Evolutionary conservation across 2,329 filamentous ascomycete species (phyloP).

Genomic region (Colletotrichum tabaci): DNA sequence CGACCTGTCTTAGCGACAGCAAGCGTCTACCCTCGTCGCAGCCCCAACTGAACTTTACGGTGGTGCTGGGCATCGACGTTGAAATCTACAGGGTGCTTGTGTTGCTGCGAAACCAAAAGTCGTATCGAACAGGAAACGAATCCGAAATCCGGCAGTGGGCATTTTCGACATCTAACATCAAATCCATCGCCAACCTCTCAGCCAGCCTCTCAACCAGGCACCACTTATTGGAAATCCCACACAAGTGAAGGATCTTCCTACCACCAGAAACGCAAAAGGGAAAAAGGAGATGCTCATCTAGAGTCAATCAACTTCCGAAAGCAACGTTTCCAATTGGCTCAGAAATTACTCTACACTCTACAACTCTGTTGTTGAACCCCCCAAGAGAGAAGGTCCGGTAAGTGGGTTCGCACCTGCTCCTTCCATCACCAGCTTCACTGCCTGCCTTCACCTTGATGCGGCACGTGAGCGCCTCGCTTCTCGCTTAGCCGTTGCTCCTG

Average conservation of each 20-base stretch:
- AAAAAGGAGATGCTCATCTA: background rate
- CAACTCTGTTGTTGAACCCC: background rate
- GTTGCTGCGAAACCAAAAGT: conserved; percentile 11
- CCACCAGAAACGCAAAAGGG: conserved; percentile 1
- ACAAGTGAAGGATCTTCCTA: conserved; percentile 11
- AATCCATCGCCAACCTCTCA: conserved; percentile 5
- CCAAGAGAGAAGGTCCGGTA: conserved; percentile 17
- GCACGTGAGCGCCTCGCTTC: background rate
- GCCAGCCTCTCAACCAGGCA: conserved; percentile 1
- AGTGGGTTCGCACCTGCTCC: conserved; percentile 19
- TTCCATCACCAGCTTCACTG: conserved; percentile 32
- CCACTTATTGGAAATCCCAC: background rate
- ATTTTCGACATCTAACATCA: background rate
- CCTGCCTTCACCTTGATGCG: background rate
- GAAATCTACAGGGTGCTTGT: background rate
- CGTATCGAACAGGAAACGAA: background rate
- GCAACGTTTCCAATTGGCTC: too few relatives aligned
- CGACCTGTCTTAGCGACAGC: background rate
- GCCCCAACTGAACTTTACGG: conserved; percentile 10
- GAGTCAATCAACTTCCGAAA: background rate
- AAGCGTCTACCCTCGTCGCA: background rate
- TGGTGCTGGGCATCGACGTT: conserved; percentile 24
- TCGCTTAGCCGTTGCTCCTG: conserved; percentile 19
- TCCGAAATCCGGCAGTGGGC: conserved; percentile 10
- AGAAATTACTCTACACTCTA: background rate